These are phyloP conservation scores for Rosa persica DNA, from an alignment of 306 rosid genomes.

Conservation along the genomic window DNA sequence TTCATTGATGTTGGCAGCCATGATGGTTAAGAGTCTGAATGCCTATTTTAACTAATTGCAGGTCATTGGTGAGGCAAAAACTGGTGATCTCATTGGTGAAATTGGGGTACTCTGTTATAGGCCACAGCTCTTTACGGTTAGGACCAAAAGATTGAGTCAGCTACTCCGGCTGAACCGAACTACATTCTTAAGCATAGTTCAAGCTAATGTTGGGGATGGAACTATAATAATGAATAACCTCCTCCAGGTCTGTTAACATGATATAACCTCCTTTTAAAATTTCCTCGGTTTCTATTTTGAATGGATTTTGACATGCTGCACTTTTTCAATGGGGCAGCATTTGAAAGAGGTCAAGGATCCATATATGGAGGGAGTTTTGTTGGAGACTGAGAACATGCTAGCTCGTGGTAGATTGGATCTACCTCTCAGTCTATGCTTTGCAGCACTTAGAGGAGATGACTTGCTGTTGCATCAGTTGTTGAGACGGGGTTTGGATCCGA, in stretches of 20 bases:
- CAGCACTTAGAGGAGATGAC: constrained; percentile 81
- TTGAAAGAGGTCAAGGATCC: constrained; percentile 72
- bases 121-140: constrained; percentile 83
- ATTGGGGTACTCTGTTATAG: constrained; percentile 90
- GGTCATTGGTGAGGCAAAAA: constrained; percentile 76
- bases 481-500: constrained; percentile 70
- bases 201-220: constrained; percentile 89
- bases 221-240: constrained; percentile 89
- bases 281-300: not conserved
- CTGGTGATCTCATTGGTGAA: constrained; percentile 83
- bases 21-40: constrained; percentile 10
- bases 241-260: constrained; percentile 61
- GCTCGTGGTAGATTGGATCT: constrained; percentile 82
- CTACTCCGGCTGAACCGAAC: constrained; percentile 77
- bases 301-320: not conserved
- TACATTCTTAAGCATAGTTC: constrained; percentile 67
- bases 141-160: constrained; percentile 83
- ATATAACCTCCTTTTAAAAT: not conserved
- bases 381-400: constrained; percentile 83
- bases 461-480: constrained; percentile 69
- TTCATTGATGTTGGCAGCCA: not conserved
- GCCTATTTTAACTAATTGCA: constrained; percentile 29
- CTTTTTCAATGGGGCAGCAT: constrained; percentile 53
- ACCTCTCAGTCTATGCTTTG: constrained; percentile 84
- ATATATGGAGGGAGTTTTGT: constrained; percentile 73